phyloP scores from a whole-genome alignment of 2,329 filamentous ascomycete genomes.

The Capronia americana region DNA sequence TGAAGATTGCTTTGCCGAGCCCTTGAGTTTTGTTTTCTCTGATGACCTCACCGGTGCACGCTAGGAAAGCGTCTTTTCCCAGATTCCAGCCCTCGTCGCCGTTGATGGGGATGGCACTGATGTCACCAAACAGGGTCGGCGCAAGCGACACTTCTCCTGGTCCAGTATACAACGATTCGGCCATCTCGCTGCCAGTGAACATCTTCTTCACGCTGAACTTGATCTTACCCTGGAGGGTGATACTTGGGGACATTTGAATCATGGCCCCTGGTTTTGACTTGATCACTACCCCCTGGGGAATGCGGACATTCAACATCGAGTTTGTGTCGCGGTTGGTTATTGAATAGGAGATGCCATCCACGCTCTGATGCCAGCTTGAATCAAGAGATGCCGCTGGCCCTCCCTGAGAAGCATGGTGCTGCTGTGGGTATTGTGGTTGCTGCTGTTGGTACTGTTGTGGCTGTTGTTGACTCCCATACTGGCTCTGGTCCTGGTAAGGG shows the following conservation, averaged over 20 bases:
- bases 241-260: conserved; percentile 34
- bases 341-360: conserved; percentile 26
- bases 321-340: conserved; percentile 35
- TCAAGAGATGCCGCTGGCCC: background rate
- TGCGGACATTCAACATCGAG: conserved; percentile 26
- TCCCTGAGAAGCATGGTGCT: conserved; percentile 15
- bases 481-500: conserved; percentile 20
- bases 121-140: conserved; percentile 31
- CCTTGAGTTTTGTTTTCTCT: conserved; percentile 33
- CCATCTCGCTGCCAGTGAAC: conserved; percentile 32
- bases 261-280: conserved; percentile 32
- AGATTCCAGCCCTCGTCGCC: conserved; percentile 28
- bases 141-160: conserved; percentile 31
- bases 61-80: conserved; percentile 34
- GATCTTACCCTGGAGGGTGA: conserved; percentile 27
- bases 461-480: conserved; percentile 18
- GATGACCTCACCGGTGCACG: conserved; percentile 27
- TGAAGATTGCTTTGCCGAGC: conserved; percentile 36
- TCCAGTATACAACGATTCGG: conserved; percentile 28
- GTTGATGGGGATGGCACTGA: conserved; percentile 29
- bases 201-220: conserved; percentile 37
- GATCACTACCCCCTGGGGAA: conserved; percentile 26
- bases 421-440: conserved; percentile 8
- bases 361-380: conserved; percentile 16
- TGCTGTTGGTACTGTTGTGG: conserved; percentile 11